Base-by-base conservation (phyloP, 257 asterid genomes). In the Parsonsia alboflavescens region DNA sequence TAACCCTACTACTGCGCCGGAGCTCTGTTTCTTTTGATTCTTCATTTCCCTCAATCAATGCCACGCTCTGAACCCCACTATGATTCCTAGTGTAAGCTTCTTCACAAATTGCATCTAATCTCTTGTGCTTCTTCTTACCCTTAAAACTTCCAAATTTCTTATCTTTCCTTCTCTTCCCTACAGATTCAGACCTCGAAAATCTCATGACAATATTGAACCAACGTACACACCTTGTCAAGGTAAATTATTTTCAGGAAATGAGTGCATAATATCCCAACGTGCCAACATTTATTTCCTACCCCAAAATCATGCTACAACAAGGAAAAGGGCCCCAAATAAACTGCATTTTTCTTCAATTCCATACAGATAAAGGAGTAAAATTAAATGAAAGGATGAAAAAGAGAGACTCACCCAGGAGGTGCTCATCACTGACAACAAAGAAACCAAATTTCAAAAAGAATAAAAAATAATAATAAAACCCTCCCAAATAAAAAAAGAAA, bases 71-170 rank as follows among this genome's bases (percentile, higher is more conserved):
- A 64, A 80, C 88, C 84, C 71, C 90, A 71, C 59, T 78, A 72
- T 80, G 94, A 73, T 82, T 90, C 79, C 84, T 87, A 79, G 63
- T 87, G 76, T 85, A 89, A 19, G 89, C 86, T 26, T 82, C 82
- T 73, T 95, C 99, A 76, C 89, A 89, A 73, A 95, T 93, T 56
- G 95, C 86, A 75, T 95, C 97, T 80, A 95, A 82, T 66, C 86
- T 89, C 85, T 89, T 92, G 48, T 90, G 99, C 77, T 90, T 95
- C 76, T 83, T 90, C 91, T 82, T 95, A 77, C 84, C 84, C 89
- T 87, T 88, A 54, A 76, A 76, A 84, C 79, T 88, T 46, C 86
- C 86, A 44, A 81, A 50, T 64, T 82, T 85, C 76, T 83, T 79
- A 85, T 85, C 88, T 75, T 93, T 86, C 85, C 86, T 78, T 67